Evolutionary conservation across 2,329 filamentous ascomycete species (phyloP).

Genomic region (Claviceps fusiformis): DNA sequence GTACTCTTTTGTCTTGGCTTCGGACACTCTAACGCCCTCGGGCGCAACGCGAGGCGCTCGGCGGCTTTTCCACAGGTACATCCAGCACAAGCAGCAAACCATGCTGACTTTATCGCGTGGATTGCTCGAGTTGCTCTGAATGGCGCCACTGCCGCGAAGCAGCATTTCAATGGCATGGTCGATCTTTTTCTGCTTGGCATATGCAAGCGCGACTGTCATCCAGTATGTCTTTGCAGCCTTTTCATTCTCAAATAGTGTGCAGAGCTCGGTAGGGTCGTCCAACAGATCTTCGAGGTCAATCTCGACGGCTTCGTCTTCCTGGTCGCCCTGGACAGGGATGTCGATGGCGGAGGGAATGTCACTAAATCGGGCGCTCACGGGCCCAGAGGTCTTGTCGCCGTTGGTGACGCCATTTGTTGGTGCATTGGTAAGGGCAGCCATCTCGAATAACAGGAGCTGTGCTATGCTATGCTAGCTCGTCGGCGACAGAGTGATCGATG

Average conservation of each 20-base stretch:
- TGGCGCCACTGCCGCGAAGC: constrained; percentile 59
- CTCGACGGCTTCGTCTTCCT: constrained; percentile 68
- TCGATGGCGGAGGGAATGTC: constrained; percentile 54
- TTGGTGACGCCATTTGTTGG: constrained; percentile 29
- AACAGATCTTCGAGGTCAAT: constrained; percentile 83
- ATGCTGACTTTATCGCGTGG: constrained; percentile 76
- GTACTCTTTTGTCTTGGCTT: constrained; percentile 81
- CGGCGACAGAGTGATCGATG: background rate
- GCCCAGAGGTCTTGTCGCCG: constrained; percentile 20
- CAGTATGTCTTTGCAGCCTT: constrained; percentile 82
- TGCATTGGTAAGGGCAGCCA: constrained; percentile 31
- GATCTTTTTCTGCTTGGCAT: constrained; percentile 88
- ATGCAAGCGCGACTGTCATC: constrained; percentile 95
- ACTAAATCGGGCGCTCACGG: constrained; percentile 44
- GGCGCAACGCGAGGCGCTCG: constrained; percentile 53
- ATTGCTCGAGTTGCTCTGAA: constrained; percentile 54
- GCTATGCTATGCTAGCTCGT: background rate
- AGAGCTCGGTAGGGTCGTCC: constrained; percentile 90
- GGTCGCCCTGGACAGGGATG: constrained; percentile 50
- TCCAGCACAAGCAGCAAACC: constrained; percentile 75
- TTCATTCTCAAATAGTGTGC: constrained; percentile 89
- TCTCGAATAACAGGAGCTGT: constrained; percentile 15
- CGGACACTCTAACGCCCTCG: constrained; percentile 51
- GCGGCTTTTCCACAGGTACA: constrained; percentile 80
- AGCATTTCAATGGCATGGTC: constrained; percentile 69